A percentile compares a stretch with the other conserved stretches of the same genome.
phyloP scores from a whole-genome alignment of 2,329 filamentous ascomycete species.

The Beauveria scarabaeidicola region DNA sequence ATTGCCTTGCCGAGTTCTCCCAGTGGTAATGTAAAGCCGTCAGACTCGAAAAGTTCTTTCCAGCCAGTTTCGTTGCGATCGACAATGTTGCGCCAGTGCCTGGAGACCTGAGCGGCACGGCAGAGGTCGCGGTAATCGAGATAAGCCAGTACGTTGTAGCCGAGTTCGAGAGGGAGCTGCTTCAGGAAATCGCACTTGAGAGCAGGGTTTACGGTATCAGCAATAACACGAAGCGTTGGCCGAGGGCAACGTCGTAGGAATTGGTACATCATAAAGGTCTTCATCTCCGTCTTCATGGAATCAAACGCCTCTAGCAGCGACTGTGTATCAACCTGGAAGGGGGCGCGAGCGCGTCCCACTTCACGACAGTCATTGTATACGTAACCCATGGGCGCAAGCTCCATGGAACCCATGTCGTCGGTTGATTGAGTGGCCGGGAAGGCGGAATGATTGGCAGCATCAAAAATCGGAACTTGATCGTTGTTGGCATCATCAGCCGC shows the following conservation, averaged over 20 bases:
- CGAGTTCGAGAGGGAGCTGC: slow-evolving; percentile 76
- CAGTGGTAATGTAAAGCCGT: slow-evolving; percentile 69
- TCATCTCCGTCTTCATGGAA: slow-evolving; percentile 80
- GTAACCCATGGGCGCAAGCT: slow-evolving; percentile 18
- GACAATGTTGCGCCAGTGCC: slow-evolving; percentile 82
- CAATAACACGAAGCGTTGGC: slow-evolving; percentile 80
- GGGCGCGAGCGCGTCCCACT: slow-evolving; percentile 19
- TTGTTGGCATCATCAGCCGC: slow-evolving; percentile 38
- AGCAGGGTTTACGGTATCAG: slow-evolving; percentile 84
- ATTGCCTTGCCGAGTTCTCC: slow-evolving; percentile 84
- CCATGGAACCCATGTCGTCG: slow-evolving; percentile 21
- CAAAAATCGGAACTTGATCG: slow-evolving; percentile 24
- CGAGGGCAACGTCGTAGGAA: slow-evolving; percentile 81
- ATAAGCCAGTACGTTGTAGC: slow-evolving; percentile 78
- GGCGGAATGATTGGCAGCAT: slow-evolving; percentile 25
- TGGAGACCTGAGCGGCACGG: slow-evolving; percentile 85
- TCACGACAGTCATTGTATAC: slow-evolving; percentile 18
- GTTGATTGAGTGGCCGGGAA: slow-evolving; percentile 34
- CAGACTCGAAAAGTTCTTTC: slow-evolving; percentile 82
- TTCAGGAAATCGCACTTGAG: slow-evolving; percentile 89
- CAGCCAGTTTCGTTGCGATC: slow-evolving; percentile 92
- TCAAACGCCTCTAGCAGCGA: slow-evolving; percentile 85
- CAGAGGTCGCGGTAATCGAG: slow-evolving; percentile 81
- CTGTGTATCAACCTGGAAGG: slow-evolving; percentile 66
- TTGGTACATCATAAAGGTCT: slow-evolving; percentile 95